Conservation (phyloP, 345 rosid genomes). For the Brassica carinata region DNA sequence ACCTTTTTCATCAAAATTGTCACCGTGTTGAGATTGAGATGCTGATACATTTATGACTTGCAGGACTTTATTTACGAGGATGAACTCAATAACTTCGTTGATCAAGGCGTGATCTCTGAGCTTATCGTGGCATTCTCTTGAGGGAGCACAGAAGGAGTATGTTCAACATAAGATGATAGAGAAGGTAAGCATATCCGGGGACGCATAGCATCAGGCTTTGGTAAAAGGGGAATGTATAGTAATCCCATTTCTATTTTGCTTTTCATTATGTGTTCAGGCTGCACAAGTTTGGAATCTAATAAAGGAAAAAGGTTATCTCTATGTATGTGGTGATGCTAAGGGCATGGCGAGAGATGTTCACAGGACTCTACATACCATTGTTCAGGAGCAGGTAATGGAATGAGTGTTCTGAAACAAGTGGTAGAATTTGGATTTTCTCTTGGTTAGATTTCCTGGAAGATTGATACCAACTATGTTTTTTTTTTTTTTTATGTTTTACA, state of each 20-base stretch:
- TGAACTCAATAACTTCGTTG: constrained; percentile 73
- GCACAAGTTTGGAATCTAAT: constrained; percentile 40
- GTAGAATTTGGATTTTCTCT: background rate
- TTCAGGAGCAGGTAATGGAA: constrained; percentile 64
- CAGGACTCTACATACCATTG: constrained; percentile 66
- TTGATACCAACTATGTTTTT: background rate
- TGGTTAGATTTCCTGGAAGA: background rate
- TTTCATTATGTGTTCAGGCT: constrained; percentile 31
- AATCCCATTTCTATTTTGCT: background rate
- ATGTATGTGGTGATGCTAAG: constrained; percentile 92
- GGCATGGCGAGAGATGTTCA: constrained; percentile 92
- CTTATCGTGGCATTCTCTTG: constrained; percentile 90
- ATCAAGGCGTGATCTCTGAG: constrained; percentile 76
- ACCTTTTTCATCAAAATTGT: too few species aligned
- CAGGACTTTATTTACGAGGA: constrained; percentile 80
- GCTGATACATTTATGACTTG: too few species aligned
- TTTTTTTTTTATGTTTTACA: background rate
- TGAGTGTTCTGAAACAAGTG: background rate
- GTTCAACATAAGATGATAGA: constrained; percentile 91
- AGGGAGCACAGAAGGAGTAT: constrained; percentile 90
- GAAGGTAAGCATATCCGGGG: constrained; percentile 50
- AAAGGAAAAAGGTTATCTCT: constrained; percentile 56
- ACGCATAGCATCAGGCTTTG: constrained; percentile 1
- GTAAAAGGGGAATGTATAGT: background rate
- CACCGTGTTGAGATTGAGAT: too few species aligned